Evolutionary conservation across 2,329 filamentous ascomycete species (phyloP).

Genomic region (Microascus cirrosus): DNA sequence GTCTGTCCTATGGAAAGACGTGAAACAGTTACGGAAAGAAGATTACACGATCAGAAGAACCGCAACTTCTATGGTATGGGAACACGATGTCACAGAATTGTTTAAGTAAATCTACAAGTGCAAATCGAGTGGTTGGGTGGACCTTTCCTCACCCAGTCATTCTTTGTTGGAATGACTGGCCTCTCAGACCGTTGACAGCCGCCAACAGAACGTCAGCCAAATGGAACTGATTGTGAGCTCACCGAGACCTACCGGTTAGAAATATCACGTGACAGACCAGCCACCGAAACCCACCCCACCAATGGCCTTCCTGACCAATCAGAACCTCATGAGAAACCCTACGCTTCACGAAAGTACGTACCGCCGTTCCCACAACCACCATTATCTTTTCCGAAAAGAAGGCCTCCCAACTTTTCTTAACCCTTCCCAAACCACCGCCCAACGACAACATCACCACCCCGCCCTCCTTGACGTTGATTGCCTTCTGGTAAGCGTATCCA

Average conservation of each 20-base stretch:
- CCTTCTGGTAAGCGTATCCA: constrained; percentile 4
- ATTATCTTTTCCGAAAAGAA: constrained; percentile 5
- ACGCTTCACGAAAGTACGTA: constrained; percentile 3
- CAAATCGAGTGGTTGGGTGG: no score
- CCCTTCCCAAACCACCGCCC: not conserved
- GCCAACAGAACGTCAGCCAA: not conserved
- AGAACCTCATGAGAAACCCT: not conserved
- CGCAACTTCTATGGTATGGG: no score
- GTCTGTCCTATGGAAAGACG: no score
- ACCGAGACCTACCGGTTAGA: not conserved
- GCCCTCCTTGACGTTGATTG: not conserved
- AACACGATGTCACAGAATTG: no score
- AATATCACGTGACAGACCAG: not conserved
- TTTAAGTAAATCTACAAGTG: no score
- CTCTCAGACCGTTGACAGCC: no score
- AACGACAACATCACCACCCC: constrained; percentile 1
- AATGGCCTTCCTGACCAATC: not conserved
- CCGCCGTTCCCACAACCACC: constrained; percentile 1
- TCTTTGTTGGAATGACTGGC: no score
- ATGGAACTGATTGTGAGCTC: not conserved
- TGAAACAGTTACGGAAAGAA: no score
- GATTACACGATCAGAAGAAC: no score
- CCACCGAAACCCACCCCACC: not conserved
- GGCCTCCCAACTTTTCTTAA: not conserved
- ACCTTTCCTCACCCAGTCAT: no score